Base-by-base conservation (phyloP, 441 rosid species). In the Erysimum pusillum region DNA sequence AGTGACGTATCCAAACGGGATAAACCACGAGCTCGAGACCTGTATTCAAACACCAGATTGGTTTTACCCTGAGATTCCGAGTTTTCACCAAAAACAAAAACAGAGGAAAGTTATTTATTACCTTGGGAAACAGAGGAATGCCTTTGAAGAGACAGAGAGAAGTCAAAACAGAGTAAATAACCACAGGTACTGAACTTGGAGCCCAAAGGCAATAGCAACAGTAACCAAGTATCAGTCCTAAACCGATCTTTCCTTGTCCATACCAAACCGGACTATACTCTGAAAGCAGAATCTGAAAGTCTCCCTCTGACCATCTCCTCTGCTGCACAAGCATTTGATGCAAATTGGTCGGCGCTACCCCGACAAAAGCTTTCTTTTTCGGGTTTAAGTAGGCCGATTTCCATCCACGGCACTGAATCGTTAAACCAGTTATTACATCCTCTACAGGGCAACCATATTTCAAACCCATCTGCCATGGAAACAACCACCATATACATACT, bases 291-390 rank as follows among this genome's bases (percentile, higher is more conserved):
- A 90, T 83, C 79, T 87, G 91, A 22, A 93, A 72, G 45, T 89
- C 79, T 46, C 97, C 97, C 61, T 83, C 93, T 0, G 98, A 84
- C 96, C 98, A 93, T 79, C 97, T 81, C 83, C 87, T 86, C 46
- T 88, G 96, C 76, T 90, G 93, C 75, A 91, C 84, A 4, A 93
- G 83, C 12, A 66, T 73, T 76, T 93, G 92, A 59, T 79, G 78
- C 71, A 90, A 75, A n/a, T 90, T 88, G 12, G 81, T 84, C 2
- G 96, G 82, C 0, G 83, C 87, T 11, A 85, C 65, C 5, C 98
- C 97, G 6, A 86, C 12, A 76, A 93, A 93, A 14, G 89, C 93
- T 42, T 79, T 73, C 75, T 80, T 86, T 53, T 79, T 58, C 0
- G 93, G 93, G 81, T 86, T 86, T 77, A 64, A 77, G 76, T 90